phyloP scores from a whole-genome alignment of 352 stramenopile species.

The Thraustotheca clavata region DNA sequence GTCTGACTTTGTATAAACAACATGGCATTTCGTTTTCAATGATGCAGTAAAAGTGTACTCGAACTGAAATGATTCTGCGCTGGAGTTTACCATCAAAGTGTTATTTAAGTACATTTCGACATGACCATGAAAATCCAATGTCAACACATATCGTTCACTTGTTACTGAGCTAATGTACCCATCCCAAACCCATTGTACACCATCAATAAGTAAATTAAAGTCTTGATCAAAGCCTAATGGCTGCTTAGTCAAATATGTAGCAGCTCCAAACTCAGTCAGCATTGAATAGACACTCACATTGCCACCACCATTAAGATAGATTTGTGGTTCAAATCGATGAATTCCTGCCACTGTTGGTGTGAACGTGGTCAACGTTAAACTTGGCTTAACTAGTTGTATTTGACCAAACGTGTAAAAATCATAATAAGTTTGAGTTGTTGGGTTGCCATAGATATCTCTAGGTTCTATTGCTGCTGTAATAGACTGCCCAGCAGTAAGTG shows the following conservation, averaged over 20 bases:
- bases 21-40: slow-evolving; percentile 33
- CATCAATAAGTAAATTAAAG: no score
- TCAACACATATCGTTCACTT: slow-evolving; percentile 52
- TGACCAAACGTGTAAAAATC: background rate
- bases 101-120: slow-evolving; percentile 27
- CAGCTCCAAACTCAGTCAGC: slow-evolving; percentile 24
- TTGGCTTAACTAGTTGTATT: slow-evolving; percentile 24
- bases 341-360: slow-evolving; percentile 19
- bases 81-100: slow-evolving; percentile 22
- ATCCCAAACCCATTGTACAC: slow-evolving; percentile 52
- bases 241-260: slow-evolving; percentile 31
- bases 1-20: slow-evolving; percentile 43
- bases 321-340: slow-evolving; percentile 35
- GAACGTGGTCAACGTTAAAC: slow-evolving; percentile 25
- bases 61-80: slow-evolving; percentile 20
- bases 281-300: slow-evolving; percentile 45
- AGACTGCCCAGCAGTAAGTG: slow-evolving; percentile 1
- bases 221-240: slow-evolving; percentile 40
- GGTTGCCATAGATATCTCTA: slow-evolving; percentile 12
- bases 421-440: background rate
- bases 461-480: slow-evolving; percentile 4
- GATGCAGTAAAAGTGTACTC: slow-evolving; percentile 25
- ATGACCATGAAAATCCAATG: slow-evolving; percentile 30
- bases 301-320: slow-evolving; percentile 44
- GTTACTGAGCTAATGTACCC: slow-evolving; percentile 41